Percentiles rank a stretch among this genome's conserved stretches.
These are phyloP conservation scores for Neoarthrinium moseri DNA, from an alignment of 2,329 filamentous ascomycete genomes.

Conservation along the genomic window DNA sequence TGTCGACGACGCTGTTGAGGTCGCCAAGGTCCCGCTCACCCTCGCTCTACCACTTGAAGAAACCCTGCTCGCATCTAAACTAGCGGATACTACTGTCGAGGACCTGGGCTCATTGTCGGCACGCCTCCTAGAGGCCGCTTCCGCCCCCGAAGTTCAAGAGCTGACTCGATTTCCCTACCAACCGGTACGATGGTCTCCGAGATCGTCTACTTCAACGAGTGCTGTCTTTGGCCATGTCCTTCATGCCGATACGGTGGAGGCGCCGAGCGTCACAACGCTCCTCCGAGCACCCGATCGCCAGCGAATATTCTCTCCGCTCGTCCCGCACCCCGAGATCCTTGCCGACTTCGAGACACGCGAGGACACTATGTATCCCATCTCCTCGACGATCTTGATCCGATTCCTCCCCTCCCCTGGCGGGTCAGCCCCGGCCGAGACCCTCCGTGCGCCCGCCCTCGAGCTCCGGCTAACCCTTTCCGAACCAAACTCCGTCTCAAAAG, in stretches of 20 bases:
- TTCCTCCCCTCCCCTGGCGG: conserved; percentile 38
- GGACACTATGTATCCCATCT: conserved; percentile 18
- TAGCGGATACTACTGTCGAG: not conserved
- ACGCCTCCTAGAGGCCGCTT: too few species aligned
- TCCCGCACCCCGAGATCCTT: conserved; percentile 47
- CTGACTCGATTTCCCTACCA: conserved; percentile 10
- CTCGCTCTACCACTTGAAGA: too few species aligned
- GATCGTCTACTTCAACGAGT: conserved; percentile 25
- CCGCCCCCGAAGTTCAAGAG: not conserved
- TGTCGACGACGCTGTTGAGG: too few species aligned
- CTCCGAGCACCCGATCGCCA: conserved; percentile 17
- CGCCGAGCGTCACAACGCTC: conserved; percentile 14
- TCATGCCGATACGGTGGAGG: not conserved
- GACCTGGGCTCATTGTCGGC: not conserved
- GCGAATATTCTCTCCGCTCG: conserved; percentile 42
- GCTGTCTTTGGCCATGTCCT: conserved; percentile 54
- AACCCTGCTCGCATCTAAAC: too few species aligned
- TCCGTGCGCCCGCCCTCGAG: conserved; percentile 33
- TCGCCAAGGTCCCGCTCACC: too few species aligned
- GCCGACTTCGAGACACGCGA: conserved; percentile 23
- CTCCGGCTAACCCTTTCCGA: conserved; percentile 34
- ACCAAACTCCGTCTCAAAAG: conserved; percentile 15
- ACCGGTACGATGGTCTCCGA: conserved; percentile 21
- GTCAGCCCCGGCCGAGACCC: conserved; percentile 14
- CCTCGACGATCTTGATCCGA: conserved; percentile 41